phyloP scores from a whole-genome alignment of 2,329 filamentous ascomycete species.

The Aspergillus proliferans region DNA sequence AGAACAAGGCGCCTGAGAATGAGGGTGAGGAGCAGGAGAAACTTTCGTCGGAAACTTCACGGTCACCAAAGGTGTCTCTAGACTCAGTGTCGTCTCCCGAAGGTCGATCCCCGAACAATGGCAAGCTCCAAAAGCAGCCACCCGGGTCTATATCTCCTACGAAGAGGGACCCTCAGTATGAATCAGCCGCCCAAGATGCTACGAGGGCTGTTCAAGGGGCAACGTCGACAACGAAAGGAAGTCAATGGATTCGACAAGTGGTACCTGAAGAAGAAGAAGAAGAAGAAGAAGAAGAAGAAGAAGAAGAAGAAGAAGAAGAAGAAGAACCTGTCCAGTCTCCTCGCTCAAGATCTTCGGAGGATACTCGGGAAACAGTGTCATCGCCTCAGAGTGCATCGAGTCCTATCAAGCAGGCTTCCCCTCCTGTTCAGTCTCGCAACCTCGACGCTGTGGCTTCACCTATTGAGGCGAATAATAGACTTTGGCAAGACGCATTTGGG shows the following conservation, averaged over 20 bases:
- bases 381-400: slow-evolving; percentile 10
- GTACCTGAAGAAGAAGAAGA: slow-evolving; percentile 23
- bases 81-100: slow-evolving; percentile 35
- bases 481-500: slow-evolving; percentile 10
- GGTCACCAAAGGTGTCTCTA: slow-evolving; percentile 40
- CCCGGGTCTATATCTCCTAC: slow-evolving; percentile 35
- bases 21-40: slow-evolving; percentile 50
- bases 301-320: slow-evolving; percentile 20
- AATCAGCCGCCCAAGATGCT: slow-evolving; percentile 15
- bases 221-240: slow-evolving; percentile 13
- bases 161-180: slow-evolving; percentile 38
- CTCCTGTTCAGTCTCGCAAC: slow-evolving; percentile 11
- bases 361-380: slow-evolving; percentile 11
- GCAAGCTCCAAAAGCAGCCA: slow-evolving; percentile 66
- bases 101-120: slow-evolving; percentile 48
- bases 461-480: slow-evolving; percentile 17
- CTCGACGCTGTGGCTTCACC: slow-evolving; percentile 15
- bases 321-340: slow-evolving; percentile 16
- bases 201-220: slow-evolving; percentile 18
- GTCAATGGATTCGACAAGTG: slow-evolving; percentile 32
- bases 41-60: slow-evolving; percentile 53
- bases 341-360: slow-evolving; percentile 14
- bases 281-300: too few species aligned
- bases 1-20: slow-evolving; percentile 44
- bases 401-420: slow-evolving; percentile 16